These are phyloP conservation scores for Verruconis gallopava DNA, from an alignment of 2,329 filamentous ascomycete species.

Conservation along the genomic window DNA sequence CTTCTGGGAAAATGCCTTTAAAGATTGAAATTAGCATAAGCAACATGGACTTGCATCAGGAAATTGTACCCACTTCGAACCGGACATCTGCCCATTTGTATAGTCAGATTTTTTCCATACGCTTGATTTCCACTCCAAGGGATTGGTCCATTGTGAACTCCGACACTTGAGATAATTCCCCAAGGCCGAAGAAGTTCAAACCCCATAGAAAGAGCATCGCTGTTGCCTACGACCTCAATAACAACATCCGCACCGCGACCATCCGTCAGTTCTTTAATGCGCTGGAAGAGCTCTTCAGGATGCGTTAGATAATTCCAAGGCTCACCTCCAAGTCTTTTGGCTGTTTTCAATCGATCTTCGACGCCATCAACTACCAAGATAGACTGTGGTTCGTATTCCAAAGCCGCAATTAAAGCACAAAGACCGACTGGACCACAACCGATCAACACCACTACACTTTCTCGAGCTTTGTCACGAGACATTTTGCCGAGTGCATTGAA, in stretches of 20 bases:
- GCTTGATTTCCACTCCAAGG: neutral
- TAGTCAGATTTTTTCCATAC: conserved; percentile 1
- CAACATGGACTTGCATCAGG: too few relatives aligned
- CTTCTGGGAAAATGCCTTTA: too few relatives aligned
- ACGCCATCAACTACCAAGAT: conserved; percentile 42
- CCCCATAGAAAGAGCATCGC: conserved; percentile 18
- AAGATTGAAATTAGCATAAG: too few relatives aligned
- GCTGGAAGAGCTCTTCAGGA: conserved; percentile 22
- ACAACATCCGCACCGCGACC: conserved; percentile 43
- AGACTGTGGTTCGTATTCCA: conserved; percentile 38
- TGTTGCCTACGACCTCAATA: conserved; percentile 43
- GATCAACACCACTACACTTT: conserved; percentile 40
- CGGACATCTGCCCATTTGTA: neutral
- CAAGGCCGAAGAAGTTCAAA: neutral
- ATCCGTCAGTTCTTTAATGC: conserved; percentile 33
- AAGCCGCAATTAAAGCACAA: conserved; percentile 40
- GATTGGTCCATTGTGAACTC: neutral
- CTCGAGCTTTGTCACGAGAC: conserved; percentile 39
- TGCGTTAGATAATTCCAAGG: conserved; percentile 24
- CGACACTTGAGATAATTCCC: neutral
- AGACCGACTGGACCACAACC: conserved; percentile 45
- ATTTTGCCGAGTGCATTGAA: conserved; percentile 24
- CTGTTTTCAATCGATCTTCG: conserved; percentile 32
- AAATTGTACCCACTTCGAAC: too few relatives aligned
- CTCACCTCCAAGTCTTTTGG: conserved; percentile 37